Base-by-base conservation (phyloP, 2,329 filamentous ascomycete genomes). In the Apiospora koreana region DNA sequence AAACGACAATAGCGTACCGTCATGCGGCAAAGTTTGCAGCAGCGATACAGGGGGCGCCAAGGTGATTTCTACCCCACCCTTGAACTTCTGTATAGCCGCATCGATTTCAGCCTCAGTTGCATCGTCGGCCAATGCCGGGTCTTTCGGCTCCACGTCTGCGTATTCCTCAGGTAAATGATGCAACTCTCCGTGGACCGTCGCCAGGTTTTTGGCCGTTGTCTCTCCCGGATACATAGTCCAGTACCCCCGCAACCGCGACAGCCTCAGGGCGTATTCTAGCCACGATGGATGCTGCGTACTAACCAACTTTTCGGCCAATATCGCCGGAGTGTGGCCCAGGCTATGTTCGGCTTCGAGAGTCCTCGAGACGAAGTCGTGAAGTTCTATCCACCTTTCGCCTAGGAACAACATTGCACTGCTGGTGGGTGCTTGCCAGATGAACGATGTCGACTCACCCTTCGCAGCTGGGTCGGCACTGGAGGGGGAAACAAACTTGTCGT, bases 361-460 rank as follows among this genome's bases (percentile, higher is more conserved):
- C 65, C 88, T 86, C 14, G 92, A 88, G 2, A 97, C 86, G 75
- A 97, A 96, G 14, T 90, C 88, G 78, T 98, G 94, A 12, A 97
- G 86, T 75, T 97, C 93, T 16, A 88, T 83, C 96, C 96, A 99
- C 77, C 92, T 94, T 65, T 94, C 89, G 58, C 95, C 94, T 69
- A 96, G 90, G 78, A 95, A 92, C 12, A 99, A 85, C 14, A 91
- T 89, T 0, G 95, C 95, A 73, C 96, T 92, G 77, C 92, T 93
- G 73, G 91, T 93, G 6, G 95, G 95, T 2, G 91, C 89, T 80
- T 97, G 93, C 91, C 94, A 97, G 10, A 97, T 83, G 76, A 97
- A 97, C 0, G 92, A 86, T 0, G 88, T 86, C 6, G 81, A 67
- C 6, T 79, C 76, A 38, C 80, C 75, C 12, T 76, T 73, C 25